Evolutionary conservation across 345 rosid genomes (phyloP), one percentile per base, ranked within the genome.

Genomic region (Gossypium sturtianum): DNA sequence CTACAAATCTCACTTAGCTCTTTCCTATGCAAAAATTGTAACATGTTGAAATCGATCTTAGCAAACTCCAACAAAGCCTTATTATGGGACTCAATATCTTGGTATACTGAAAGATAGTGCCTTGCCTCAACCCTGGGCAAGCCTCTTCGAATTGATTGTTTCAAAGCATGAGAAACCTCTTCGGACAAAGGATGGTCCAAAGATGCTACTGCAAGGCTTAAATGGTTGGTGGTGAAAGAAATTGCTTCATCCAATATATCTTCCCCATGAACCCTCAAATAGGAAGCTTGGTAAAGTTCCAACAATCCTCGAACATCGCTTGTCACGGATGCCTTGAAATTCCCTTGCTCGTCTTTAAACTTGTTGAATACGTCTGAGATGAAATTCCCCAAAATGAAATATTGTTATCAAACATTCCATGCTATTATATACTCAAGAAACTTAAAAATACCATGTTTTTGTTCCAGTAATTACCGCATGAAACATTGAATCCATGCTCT

Each of bases 21-120:
- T 43, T 78, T 25, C 66, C 54, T 77, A 44, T 82, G 81, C 9
- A 60, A 7, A 15, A 68, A 23, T 67, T 82, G 84, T 59, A 84
- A 41, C 10, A 66, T n/a, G 71, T 78, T 80, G 75, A 85, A 85
- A 45, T 83, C 86, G 11, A 85, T 41, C 72, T 82, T 85, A 0
- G 85, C 83, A 52, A 86, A 74, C 2, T 54, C 68, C 7, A 83
- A 58, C 0, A 86, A 51, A 7, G 12, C 12, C 51, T 59, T 9
- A 48, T 77, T 75, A n/a, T 22, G 67, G 0, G 78, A 58, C n/a
- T 61, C 12, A 10, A 74, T 70, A 41, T 34, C 25, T 49, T 58
- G 44, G 47, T 83, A 83, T 23, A 74, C 0, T 0, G 72, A 22
- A 23, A 83, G 60, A 65, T 72, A 81, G 6, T 2, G 48, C 25